Conservation (phyloP, 1,139 yeast species). For the Martiniozyma asiatica region DNA sequence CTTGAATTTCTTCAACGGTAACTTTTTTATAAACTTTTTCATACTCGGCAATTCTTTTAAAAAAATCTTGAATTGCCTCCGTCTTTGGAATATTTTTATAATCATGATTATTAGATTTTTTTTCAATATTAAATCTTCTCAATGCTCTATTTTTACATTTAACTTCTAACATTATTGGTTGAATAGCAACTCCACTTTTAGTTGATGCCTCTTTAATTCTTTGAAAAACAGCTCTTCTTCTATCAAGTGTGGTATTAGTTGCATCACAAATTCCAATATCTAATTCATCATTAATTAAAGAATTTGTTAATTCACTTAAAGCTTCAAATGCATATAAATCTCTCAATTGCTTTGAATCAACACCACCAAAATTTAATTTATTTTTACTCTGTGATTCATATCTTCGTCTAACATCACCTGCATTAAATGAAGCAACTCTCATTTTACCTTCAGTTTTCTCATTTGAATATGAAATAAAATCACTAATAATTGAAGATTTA, state of each 20-base stretch:
- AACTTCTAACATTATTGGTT: slow-evolving; percentile 29
- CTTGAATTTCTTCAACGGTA: slow-evolving; percentile 32
- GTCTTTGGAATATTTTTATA: slow-evolving; percentile 20
- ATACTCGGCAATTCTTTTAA: slow-evolving; percentile 44
- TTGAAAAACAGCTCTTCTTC: slow-evolving; percentile 23
- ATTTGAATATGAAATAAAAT: slow-evolving; percentile 31
- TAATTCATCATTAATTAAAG: slow-evolving; percentile 30
- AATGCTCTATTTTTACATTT: slow-evolving; percentile 31
- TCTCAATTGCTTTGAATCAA: slow-evolving; percentile 24
- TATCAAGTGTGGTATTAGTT: slow-evolving; percentile 47
- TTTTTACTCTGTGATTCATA: slow-evolving; percentile 12
- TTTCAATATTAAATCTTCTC: slow-evolving; percentile 45
- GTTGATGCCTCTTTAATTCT: slow-evolving; percentile 11
- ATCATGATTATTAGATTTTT: slow-evolving; percentile 35
- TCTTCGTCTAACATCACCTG: slow-evolving; percentile 40
- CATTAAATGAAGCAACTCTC: slow-evolving; percentile 34
- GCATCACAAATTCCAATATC: slow-evolving; percentile 57
- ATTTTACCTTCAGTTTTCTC: slow-evolving; percentile 21
- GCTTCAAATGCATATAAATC: slow-evolving; percentile 53
- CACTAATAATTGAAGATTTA: slow-evolving; percentile 50
- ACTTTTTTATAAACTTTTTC: slow-evolving; percentile 46
- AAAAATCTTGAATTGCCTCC: slow-evolving; percentile 47
- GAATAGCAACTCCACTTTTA: slow-evolving; percentile 11
- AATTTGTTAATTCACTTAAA: slow-evolving; percentile 35
- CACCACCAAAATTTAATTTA: slow-evolving; percentile 28